Evolutionary conservation across 441 rosid species (phyloP).

Genomic region (Geranium incanum): DNA sequence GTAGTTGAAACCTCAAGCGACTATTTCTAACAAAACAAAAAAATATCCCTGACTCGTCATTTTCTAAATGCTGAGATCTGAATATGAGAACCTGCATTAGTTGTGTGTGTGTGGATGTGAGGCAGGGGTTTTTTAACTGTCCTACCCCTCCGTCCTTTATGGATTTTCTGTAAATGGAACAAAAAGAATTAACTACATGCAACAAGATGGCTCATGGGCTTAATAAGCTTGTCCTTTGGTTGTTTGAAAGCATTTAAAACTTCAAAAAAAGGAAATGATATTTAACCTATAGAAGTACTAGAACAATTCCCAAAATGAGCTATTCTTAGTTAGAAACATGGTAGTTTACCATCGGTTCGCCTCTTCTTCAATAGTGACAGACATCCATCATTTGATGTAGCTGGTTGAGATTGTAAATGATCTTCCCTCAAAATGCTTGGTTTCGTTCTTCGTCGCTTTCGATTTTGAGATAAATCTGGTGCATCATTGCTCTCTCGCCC

Average conservation of each 20-base stretch:
- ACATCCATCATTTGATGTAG: slow-evolving; percentile 56
- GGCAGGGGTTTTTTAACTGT: neutral
- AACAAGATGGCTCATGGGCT: neutral
- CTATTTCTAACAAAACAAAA: neutral
- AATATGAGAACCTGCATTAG: neutral
- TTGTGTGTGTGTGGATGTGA: neutral
- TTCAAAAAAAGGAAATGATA: neutral
- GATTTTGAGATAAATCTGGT: slow-evolving; percentile 41
- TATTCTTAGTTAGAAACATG: slow-evolving; percentile 8
- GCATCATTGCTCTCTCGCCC: slow-evolving; percentile 61
- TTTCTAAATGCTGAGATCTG: neutral
- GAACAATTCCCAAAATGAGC: slow-evolving; percentile 16
- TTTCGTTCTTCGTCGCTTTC: slow-evolving; percentile 45
- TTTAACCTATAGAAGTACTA: slow-evolving; percentile 12
- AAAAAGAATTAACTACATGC: neutral
- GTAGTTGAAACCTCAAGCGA: slow-evolving; percentile 3
- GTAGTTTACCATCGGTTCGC: slow-evolving; percentile 46
- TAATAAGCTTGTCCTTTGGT: neutral
- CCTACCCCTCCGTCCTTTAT: neutral
- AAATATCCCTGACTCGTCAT: neutral
- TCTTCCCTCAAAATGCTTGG: slow-evolving; percentile 42
- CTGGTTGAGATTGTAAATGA: slow-evolving; percentile 29
- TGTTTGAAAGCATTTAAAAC: slow-evolving; percentile 12
- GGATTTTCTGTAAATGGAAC: neutral
- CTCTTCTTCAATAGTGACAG: slow-evolving; percentile 61